Base-by-base conservation (phyloP, 495 filamentous ascomycete genomes). In the Xylaria flabelliformis region DNA sequence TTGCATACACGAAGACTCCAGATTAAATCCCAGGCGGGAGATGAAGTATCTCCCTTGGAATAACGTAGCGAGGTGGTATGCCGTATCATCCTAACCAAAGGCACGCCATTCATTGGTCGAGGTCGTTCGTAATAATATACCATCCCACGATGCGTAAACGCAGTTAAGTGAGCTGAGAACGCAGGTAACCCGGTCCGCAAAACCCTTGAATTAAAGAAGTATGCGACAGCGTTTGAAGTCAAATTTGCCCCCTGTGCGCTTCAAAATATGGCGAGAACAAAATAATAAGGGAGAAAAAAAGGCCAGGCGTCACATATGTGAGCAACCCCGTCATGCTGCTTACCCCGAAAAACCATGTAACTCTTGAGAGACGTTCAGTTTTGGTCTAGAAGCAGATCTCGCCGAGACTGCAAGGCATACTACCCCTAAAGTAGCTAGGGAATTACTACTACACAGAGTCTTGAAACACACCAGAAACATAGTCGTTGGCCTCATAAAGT, bases 361-460 rank as follows among this genome's bases (percentile, higher is more conserved):
- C 61, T 24, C 26, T 15, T 21, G 39, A 51, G 6, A 29, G 19
- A 66, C 13, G 17, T 36, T 21, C 15, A 12, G 17, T 66, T 66
- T 66, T 39, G 9, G 46, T 53, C 46, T 46, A 24, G 44, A 36
- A 66, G 41, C 44, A 29, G 26, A 53, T 46, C 64, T 66, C 29
- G 29, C 64, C 64, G 64, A n/a, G 19, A 15, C 29, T n/a, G 15
- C 17, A 21, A 66, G 19, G 46, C 64, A 29, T 39, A 42, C 24
- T 39, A 39, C 41, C 63, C 63, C 58, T 15, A 4, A 64, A 24
- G 41, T 66, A 46, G 29, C 44, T 10, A n/a, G 39, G 26, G 13
- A 64, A 64, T 15, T 24, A 64, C n/a, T 50, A 48, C 41, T 36
- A 62, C 17, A 21, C 3, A 21, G 29, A 61, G 17, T 61, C 29